Conservation (phyloP, 306 rosid species). For the Dalbergia oliveri region DNA sequence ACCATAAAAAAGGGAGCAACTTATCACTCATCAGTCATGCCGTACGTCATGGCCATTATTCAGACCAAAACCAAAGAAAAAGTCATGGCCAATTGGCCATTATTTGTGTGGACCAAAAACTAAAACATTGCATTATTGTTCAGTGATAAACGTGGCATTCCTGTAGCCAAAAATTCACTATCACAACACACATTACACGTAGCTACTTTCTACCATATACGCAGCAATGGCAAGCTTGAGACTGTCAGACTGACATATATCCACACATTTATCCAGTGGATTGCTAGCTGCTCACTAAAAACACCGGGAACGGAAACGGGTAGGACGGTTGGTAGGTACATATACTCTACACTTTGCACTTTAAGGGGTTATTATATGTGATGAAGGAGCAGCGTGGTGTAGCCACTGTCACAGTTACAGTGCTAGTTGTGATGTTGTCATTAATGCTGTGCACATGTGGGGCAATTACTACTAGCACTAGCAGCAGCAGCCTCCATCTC, state of each 20-base stretch:
- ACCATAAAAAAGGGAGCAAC: no score
- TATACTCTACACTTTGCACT: not conserved
- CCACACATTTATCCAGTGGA: not conserved
- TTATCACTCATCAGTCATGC: no score
- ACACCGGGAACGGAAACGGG: not conserved
- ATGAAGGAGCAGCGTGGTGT: constrained; percentile 43
- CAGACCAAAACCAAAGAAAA: no score
- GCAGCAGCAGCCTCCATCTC: constrained; percentile 40
- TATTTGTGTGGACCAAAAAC: no score
- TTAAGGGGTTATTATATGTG: not conserved
- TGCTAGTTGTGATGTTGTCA: constrained; percentile 51
- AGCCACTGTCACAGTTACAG: constrained; percentile 28
- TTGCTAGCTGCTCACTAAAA: constrained; percentile 5
- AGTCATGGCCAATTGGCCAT: no score
- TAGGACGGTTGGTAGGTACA: not conserved
- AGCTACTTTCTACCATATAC: not conserved
- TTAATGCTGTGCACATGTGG: constrained; percentile 52
- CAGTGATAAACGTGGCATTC: not conserved
- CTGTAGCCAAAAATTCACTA: not conserved
- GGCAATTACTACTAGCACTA: constrained; percentile 28
- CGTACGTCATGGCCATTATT: no score
- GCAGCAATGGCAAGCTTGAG: not conserved
- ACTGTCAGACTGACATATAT: not conserved
- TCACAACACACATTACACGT: not conserved
- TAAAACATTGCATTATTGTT: no score